phyloP scores from a whole-genome alignment of 176 grass and related monocot species.

The Cocos nucifera region DNA sequence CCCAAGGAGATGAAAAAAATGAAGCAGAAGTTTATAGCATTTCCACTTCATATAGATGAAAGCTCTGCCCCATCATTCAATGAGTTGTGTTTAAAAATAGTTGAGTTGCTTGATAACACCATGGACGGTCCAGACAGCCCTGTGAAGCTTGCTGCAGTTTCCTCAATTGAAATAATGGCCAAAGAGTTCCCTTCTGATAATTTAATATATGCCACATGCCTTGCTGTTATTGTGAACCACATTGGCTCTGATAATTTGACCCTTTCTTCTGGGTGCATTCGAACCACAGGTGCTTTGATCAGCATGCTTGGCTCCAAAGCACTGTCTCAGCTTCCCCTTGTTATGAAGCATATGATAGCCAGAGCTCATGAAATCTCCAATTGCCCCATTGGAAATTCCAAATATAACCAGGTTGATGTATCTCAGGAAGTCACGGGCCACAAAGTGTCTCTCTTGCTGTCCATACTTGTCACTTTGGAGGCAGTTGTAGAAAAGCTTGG shows the following conservation, averaged over 20 bases:
- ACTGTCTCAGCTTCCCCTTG: conserved; percentile 52
- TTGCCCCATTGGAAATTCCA: conserved; percentile 36
- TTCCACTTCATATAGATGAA: conserved; percentile 41
- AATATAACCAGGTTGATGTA: conserved; percentile 10
- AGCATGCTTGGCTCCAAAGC: conserved; percentile 76
- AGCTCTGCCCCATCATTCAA: conserved; percentile 37
- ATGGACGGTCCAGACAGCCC: conserved; percentile 20
- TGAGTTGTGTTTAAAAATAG: conserved; percentile 62
- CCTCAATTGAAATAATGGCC: conserved; percentile 56
- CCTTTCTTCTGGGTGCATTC: conserved; percentile 58
- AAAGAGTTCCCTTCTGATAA: conserved; percentile 68
- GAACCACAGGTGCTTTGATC: conserved; percentile 56
- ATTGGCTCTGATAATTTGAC: conserved; percentile 42
- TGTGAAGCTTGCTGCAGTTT: conserved; percentile 80
- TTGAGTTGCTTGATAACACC: conserved; percentile 46
- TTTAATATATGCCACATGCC: conserved; percentile 49
- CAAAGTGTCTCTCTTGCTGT: conserved; percentile 35
- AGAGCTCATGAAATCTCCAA: conserved; percentile 47
- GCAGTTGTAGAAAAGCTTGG: conserved; percentile 70
- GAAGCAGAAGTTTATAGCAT: conserved; percentile 26
- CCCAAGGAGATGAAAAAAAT: conserved; percentile 37
- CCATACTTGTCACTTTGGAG: conserved; percentile 56
- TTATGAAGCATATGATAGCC: conserved; percentile 75
- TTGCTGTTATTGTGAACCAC: conserved; percentile 47
- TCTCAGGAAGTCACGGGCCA: conserved; percentile 17